Evolutionary conservation across 116 monocot genomes (phyloP).

Genomic region (Cymodocea nodosa): DNA sequence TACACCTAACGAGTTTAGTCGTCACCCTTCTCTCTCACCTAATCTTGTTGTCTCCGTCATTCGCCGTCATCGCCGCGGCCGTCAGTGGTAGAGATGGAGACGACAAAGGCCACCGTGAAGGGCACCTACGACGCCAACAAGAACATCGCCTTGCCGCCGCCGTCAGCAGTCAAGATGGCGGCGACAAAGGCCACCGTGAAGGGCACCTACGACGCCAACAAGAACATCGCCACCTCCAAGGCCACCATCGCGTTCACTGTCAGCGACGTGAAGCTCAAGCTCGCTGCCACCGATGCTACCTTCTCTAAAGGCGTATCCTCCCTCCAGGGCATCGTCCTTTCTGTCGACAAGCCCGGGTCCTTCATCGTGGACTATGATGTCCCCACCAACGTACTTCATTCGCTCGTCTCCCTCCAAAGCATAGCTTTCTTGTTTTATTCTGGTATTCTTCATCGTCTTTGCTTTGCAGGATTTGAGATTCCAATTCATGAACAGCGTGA

Average conservation of each 20-base stretch:
- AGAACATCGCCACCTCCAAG: slow-evolving; percentile 20
- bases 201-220: slow-evolving; percentile 54
- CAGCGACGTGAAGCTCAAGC: slow-evolving; percentile 56
- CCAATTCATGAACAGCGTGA: slow-evolving; percentile 81
- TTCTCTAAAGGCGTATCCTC: slow-evolving; percentile 21
- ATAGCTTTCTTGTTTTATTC: neutral
- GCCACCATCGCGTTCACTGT: slow-evolving; percentile 31
- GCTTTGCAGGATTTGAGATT: slow-evolving; percentile 59
- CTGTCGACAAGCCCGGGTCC: slow-evolving; percentile 49
- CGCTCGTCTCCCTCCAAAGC: too few species aligned
- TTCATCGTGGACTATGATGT: slow-evolving; percentile 70
- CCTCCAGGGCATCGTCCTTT: slow-evolving; percentile 20
- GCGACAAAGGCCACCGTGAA: slow-evolving; percentile 66
- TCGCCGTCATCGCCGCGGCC: too few species aligned
- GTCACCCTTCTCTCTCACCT: neutral
- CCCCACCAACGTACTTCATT: slow-evolving; percentile 31
- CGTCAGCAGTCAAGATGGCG: neutral
- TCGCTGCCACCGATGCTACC: slow-evolving; percentile 58
- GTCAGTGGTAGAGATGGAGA: neutral
- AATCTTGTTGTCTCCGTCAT: neutral
- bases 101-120: slow-evolving; percentile 67
- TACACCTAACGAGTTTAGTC: too few species aligned
- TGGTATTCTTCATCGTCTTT: neutral
- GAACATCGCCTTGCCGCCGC: neutral
- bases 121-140: slow-evolving; percentile 55